Percentiles rank a stretch among this genome's conserved stretches.
These are phyloP conservation scores for Rhizoclosmatium globosum DNA, from an alignment of 192 early-diverging fungal genomes.

Conservation along the genomic window DNA sequence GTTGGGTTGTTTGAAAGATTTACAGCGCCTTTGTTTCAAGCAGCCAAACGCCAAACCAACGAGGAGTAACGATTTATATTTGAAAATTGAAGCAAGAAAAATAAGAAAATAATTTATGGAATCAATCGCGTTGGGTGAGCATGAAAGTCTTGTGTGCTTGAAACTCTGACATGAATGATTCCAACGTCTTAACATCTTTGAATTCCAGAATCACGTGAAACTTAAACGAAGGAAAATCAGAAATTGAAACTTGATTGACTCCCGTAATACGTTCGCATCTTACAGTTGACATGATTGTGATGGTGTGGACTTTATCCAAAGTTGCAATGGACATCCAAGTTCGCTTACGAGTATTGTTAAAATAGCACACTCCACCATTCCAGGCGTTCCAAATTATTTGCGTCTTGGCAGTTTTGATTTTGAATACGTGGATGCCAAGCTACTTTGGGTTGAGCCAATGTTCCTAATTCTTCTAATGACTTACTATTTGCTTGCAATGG, in stretches of 20 bases:
- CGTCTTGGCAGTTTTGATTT: neutral
- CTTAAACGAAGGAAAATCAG: constrained; percentile 1
- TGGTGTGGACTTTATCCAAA: neutral
- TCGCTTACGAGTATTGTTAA: neutral
- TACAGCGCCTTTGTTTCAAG: too few species aligned
- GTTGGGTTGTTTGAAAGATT: too few species aligned
- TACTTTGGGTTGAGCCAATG: neutral
- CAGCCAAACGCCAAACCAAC: too few species aligned
- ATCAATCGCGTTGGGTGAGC: neutral
- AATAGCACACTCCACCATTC: constrained; percentile 2
- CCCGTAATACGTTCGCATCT: neutral
- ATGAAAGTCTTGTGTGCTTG: neutral
- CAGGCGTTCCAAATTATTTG: neutral
- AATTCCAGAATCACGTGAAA: neutral
- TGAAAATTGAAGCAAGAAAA: too few species aligned
- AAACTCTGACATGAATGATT: neutral
- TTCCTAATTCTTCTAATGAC: neutral
- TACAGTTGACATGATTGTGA: neutral
- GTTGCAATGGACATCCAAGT: neutral
- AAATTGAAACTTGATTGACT: neutral
- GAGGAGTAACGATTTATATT: too few species aligned
- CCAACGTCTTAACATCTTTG: neutral
- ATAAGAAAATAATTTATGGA: neutral
- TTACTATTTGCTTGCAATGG: neutral
- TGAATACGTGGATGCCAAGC: neutral